Base-by-base conservation (phyloP, 2,329 filamentous ascomycete genomes). In the Rugonectria rugulosa region DNA sequence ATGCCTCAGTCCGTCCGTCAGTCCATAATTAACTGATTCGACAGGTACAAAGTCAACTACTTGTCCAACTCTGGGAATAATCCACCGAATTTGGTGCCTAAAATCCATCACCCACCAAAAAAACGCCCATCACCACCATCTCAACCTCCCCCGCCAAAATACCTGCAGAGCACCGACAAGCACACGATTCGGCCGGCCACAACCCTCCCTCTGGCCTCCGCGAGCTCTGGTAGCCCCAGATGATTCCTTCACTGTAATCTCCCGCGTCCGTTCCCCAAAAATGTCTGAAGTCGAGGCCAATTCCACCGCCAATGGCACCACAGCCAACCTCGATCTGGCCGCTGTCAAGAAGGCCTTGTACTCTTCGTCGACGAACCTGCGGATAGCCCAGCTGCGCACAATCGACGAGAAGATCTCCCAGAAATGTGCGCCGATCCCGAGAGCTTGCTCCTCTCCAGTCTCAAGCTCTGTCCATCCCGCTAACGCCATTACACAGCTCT, bases 341-440 rank as follows among this genome's bases (percentile, higher is more conserved):
- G 73, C 77, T 56, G 76, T 76, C 49, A 80, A 77, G 66, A 73
- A 75, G 43, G 81, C 80, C 46, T 73, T 89, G 57, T 77, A 79
- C 46, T 87, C 86, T 36, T 88, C 88, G 41, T 89, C 87, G 7
- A 88, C 86, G 12, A 73, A 76, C 27, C 66, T 73, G 17, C 81
- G 88, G 42, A 81, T 84, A 61, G 70, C 79, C 47, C 79, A 82
- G 65, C 72, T 90, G 57, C 80, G 80, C 56, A 65, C 68, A 32
- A 74, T 90, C 38, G 80, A 86, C 61, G 86, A 88, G 57, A 79
- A 77, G 62, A 72, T 89, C 57, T 73, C 71, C 52, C 78, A 80
- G 46, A 79, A 83, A 70, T 76, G 86, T 88, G 74, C 66, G 73
- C 65, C 24, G 45, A 34, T 37, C 37, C 50, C 44, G 46, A 41